Evolutionary conservation across 176 grass and related monocot species (phyloP).

Genomic region (barley (Hordeum vulgare)): MorexV3_pseudomolecules_assembly NC_058521.1:132134124-132134623

Average conservation of each 20-base stretch:
- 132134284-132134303: constrained; percentile 65
- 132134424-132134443: constrained; percentile 56
- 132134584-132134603: neutral
- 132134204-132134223: constrained; percentile 81
- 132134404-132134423: constrained; percentile 57
- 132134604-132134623: neutral
- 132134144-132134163: constrained; percentile 62
- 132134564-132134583: neutral
- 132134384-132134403: constrained; percentile 67
- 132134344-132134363: constrained; percentile 54
- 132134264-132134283: constrained; percentile 64
- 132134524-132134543: neutral
- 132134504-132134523: too few relatives aligned
- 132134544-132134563: neutral
- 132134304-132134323: constrained; percentile 68
- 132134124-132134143: constrained; percentile 84
- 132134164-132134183: constrained; percentile 52
- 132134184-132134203: constrained; percentile 62
- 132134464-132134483: constrained; percentile 59
- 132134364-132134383: constrained; percentile 73
- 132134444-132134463: constrained; percentile 86
- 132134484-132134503: neutral
- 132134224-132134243: constrained; percentile 61
- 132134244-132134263: constrained; percentile 56
- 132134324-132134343: constrained; percentile 86